Conservation (phyloP, 305 asterid genomes). For the Solanum chacoense region DNA sequence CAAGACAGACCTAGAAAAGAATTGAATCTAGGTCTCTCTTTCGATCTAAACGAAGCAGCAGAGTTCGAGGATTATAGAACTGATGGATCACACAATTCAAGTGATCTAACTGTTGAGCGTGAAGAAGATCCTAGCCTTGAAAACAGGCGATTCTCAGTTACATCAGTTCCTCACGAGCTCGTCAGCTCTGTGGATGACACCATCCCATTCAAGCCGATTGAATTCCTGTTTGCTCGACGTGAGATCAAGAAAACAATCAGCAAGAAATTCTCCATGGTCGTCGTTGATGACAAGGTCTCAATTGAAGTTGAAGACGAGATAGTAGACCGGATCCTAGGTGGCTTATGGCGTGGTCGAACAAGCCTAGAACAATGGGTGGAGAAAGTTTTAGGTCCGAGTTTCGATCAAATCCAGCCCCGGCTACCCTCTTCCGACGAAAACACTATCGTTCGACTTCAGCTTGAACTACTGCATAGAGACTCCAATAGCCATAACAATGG, state of each 20-base stretch:
- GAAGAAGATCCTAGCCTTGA: constrained; percentile 52
- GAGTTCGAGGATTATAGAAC: constrained; percentile 39
- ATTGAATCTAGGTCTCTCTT: constrained; percentile 34
- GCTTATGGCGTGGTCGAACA: constrained; percentile 62
- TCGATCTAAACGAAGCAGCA: constrained; percentile 71
- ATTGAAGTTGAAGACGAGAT: constrained; percentile 62
- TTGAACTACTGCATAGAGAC: constrained; percentile 38
- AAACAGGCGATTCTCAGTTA: constrained; percentile 31
- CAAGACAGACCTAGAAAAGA: constrained; percentile 42
- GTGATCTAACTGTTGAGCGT: constrained; percentile 60
- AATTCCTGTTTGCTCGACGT: constrained; percentile 35
- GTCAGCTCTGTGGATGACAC: constrained; percentile 51
- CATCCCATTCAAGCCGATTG: constrained; percentile 63
- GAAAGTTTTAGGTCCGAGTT: constrained; percentile 47
- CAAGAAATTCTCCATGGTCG: constrained; percentile 38
- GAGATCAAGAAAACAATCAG: constrained; percentile 73
- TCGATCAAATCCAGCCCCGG: constrained; percentile 39
- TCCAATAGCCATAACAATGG: constrained; percentile 25
- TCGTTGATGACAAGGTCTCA: constrained; percentile 35
- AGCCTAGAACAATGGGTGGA: constrained; percentile 69
- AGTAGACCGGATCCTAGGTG: constrained; percentile 61
- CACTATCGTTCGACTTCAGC: constrained; percentile 41
- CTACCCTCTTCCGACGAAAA: constrained; percentile 20
- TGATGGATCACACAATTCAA: constrained; percentile 57
- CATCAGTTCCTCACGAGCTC: constrained; percentile 71